phyloP scores from a whole-genome alignment of 148 eudicot genomes.

The Chenopodium suecicum region DNA sequence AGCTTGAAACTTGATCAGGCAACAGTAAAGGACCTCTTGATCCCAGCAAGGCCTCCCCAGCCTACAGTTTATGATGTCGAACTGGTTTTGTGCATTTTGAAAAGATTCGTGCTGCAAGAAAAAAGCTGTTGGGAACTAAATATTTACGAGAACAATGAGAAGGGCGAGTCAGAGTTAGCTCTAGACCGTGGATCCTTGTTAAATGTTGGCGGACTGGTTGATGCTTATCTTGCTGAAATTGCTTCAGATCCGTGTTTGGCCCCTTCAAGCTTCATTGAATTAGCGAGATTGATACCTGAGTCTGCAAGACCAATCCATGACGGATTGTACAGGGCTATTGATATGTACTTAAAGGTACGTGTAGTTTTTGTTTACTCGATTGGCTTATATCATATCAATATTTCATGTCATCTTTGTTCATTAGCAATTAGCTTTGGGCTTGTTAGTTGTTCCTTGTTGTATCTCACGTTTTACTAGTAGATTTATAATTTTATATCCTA shows the following conservation, averaged over 20 bases:
- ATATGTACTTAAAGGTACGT: conserved; percentile 69
- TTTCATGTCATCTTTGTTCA: neutral
- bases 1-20: conserved; percentile 73
- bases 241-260: conserved; percentile 59
- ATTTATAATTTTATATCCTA: too few relatives aligned
- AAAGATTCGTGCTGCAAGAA: conserved; percentile 45
- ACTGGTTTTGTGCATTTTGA: conserved; percentile 55
- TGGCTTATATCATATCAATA: neutral
- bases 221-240: conserved; percentile 65
- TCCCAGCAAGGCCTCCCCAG: conserved; percentile 57
- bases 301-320: conserved; percentile 77
- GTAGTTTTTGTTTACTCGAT: neutral
- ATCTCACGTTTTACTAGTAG: too few relatives aligned
- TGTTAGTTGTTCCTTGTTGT: neutral
- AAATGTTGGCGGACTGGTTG: conserved; percentile 61
- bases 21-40: conserved; percentile 61
- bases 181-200: conserved; percentile 46
- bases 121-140: conserved; percentile 36
- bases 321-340: conserved; percentile 69
- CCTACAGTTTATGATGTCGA: conserved; percentile 67
- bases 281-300: conserved; percentile 61
- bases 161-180: conserved; percentile 28
- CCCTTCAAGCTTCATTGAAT: conserved; percentile 43
- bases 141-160: conserved; percentile 30
- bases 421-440: neutral